Conservation (phyloP, 202 grass and related monocot species). For the Bolboschoenoplectus hybrid region DNA sequence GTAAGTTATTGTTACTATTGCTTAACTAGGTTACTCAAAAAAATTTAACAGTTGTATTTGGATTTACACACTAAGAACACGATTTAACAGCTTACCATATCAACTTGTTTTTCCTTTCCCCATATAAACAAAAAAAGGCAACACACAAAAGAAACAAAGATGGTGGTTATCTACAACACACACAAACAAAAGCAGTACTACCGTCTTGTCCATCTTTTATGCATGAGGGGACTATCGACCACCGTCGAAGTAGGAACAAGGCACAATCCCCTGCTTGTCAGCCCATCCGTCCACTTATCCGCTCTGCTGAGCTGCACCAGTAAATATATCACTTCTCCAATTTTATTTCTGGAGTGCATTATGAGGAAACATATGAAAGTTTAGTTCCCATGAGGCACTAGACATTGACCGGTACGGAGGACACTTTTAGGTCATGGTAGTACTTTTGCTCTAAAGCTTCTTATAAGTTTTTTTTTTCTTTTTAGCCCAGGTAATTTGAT, state of each 20-base stretch:
- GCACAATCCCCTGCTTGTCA: background rate
- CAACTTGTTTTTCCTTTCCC: background rate
- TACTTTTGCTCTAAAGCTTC: background rate
- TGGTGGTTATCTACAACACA: background rate
- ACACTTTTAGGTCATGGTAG: background rate
- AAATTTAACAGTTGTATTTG: background rate
- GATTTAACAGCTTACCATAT: background rate
- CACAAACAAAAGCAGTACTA: background rate
- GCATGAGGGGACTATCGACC: background rate
- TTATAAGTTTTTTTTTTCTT: background rate
- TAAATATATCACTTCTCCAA: background rate
- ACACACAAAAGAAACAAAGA: background rate
- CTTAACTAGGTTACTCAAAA: background rate
- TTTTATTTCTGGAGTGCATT: background rate
- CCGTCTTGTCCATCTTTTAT: background rate
- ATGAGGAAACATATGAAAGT: background rate
- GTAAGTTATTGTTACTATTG: background rate
- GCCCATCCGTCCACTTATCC: background rate
- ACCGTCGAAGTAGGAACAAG: background rate
- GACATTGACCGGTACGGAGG: background rate
- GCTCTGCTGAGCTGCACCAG: background rate
- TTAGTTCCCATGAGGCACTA: background rate
- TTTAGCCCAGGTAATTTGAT: background rate
- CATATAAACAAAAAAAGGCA: background rate
- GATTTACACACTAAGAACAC: background rate